Percentiles rank a stretch among this genome's conserved stretches.
phyloP scores from a whole-genome alignment of 495 filamentous ascomycete genomes.

The Xylaria flabelliformis region DNA sequence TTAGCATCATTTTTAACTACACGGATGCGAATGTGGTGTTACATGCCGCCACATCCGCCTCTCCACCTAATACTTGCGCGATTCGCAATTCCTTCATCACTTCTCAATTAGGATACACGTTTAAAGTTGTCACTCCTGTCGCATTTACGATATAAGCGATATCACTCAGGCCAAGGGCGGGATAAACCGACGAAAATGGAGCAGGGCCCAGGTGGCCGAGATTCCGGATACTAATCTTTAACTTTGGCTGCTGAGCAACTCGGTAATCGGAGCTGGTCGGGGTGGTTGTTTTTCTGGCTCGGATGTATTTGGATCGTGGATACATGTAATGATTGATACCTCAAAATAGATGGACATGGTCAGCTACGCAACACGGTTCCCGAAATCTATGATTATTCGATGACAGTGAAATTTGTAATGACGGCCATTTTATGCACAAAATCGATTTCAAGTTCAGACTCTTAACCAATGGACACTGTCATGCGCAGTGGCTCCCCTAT shows the following conservation, averaged over 20 bases:
- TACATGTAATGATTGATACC: conserved; percentile 34
- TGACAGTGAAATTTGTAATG: not conserved
- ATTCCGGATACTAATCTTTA: conserved; percentile 54
- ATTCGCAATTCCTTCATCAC: conserved; percentile 36
- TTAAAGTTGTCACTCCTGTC: conserved; percentile 44
- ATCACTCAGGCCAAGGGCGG: conserved; percentile 44
- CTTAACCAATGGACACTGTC: not conserved
- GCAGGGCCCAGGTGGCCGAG: conserved; percentile 56
- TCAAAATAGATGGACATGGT: conserved; percentile 32
- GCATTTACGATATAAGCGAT: conserved; percentile 43
- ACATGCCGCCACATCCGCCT: not conserved
- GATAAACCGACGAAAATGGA: conserved; percentile 49
- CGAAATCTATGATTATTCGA: not conserved
- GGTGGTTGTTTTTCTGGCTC: conserved; percentile 22
- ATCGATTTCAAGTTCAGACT: not conserved
- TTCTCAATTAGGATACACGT: conserved; percentile 32
- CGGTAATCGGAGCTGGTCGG: conserved; percentile 39
- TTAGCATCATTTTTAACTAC: conserved; percentile 29
- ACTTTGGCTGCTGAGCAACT: conserved; percentile 36
- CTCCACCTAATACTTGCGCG: conserved; percentile 33
- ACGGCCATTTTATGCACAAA: not conserved
- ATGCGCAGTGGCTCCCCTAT: not conserved
- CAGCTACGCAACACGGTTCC: conserved; percentile 1
- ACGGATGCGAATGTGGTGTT: not conserved
- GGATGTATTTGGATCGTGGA: conserved; percentile 28